A percentile compares a stretch with the other conserved stretches of the same genome.
Evolutionary conservation across 2,329 filamentous ascomycete genomes (phyloP).

Genomic region (Fusarium longipes): DNA sequence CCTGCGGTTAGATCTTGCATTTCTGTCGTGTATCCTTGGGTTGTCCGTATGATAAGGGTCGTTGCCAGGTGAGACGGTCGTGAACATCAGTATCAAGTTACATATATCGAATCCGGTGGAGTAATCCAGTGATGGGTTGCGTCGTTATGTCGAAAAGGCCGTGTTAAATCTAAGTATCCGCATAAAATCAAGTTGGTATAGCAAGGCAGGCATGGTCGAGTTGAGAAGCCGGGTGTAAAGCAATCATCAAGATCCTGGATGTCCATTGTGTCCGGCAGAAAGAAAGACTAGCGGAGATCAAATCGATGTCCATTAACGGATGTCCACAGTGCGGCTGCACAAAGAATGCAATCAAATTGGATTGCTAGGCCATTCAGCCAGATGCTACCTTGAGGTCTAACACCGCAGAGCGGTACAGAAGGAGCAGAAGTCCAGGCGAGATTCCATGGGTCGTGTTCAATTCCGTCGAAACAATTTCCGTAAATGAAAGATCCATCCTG

Average conservation of each 20-base stretch:
- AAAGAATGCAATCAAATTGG: constrained; percentile 48
- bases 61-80: constrained; percentile 9
- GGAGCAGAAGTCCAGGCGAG: constrained; percentile 18
- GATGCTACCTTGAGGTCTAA: constrained; percentile 30
- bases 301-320: constrained; percentile 10
- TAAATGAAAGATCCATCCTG: constrained; percentile 11
- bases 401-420: constrained; percentile 28
- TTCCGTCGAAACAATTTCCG: constrained; percentile 32
- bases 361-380: constrained; percentile 46
- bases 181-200: constrained; percentile 41
- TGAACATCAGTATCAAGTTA: constrained; percentile 28
- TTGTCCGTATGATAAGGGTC: constrained; percentile 14
- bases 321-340: constrained; percentile 49
- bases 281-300: constrained; percentile 15
- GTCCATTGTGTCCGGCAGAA: constrained; percentile 25
- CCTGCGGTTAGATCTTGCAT: constrained; percentile 32
- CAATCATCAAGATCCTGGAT: constrained; percentile 27
- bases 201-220: constrained; percentile 28
- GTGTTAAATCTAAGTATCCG: constrained; percentile 23
- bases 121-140: constrained; percentile 8
- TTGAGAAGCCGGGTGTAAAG: constrained; percentile 10
- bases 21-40: constrained; percentile 31
- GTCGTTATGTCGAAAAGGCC: background rate
- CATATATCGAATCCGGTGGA: constrained; percentile 19
- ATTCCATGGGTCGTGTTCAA: constrained; percentile 10